phyloP scores from a whole-genome alignment of 495 filamentous ascomycete species.

The Aspergillus hancockii region DNA sequence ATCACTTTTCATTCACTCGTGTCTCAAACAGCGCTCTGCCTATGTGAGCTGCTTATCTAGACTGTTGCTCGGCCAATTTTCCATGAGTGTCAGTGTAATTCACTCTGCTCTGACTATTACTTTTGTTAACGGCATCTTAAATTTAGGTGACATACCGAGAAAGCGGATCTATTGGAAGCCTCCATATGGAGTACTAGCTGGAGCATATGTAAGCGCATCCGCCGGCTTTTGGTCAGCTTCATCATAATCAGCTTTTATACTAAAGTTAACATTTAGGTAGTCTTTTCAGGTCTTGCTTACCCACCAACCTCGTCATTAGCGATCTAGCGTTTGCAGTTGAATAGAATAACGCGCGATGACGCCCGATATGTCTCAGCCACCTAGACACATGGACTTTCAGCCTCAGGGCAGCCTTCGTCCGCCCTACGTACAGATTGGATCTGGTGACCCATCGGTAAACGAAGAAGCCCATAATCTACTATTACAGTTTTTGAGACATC shows the following conservation, averaged over 20 bases:
- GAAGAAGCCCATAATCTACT: slow-evolving; percentile 23
- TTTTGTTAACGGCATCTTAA: not conserved
- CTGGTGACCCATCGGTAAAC: slow-evolving; percentile 17
- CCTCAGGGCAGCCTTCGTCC: not conserved
- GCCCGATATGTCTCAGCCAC: slow-evolving; percentile 3
- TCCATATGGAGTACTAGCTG: not conserved
- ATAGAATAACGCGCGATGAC: not conserved
- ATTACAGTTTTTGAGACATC: slow-evolving; percentile 22
- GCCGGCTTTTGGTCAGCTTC: not conserved
- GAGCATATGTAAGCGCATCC: not conserved
- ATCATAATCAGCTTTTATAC: not conserved
- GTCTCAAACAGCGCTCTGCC: not conserved
- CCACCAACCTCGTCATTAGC: not conserved
- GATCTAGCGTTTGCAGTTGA: not conserved
- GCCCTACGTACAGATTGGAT: slow-evolving; percentile 7
- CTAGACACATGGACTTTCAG: not conserved
- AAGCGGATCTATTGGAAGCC: not conserved
- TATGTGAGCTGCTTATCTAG: not conserved
- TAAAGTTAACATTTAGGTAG: not conserved
- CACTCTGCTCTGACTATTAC: not conserved
- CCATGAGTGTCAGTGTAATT: not conserved
- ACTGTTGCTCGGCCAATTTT: not conserved
- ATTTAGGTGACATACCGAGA: not conserved
- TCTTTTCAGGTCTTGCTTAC: not conserved
- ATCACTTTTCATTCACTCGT: not conserved